Evolutionary conservation across 2,329 filamentous ascomycete genomes (phyloP), one percentile per base, ranked within the genome.

Genomic region (Aureobasidium subglaciale): DNA sequence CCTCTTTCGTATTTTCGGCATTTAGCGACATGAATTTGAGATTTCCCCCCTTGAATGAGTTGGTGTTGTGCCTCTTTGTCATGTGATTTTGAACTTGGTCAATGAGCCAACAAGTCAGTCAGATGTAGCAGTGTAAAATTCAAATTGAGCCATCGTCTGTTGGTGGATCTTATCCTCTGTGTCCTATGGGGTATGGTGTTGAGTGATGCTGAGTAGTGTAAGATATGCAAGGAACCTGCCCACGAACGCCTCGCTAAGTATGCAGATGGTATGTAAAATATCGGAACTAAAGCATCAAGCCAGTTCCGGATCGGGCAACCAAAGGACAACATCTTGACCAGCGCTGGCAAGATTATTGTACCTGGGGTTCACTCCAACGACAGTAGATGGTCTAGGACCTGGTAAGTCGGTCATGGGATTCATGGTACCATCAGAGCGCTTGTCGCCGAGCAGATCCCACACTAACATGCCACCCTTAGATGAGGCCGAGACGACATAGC

Each of bases 281-380:
- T 25, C 11, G 27, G 16, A 30, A 30, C 29, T 30, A 15, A 13
- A 16, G 16, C 2, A 24, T 40, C 60, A 62, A 13, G 57, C 59
- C 48, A 61, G 32, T 56, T 77, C 75, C 13, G 68, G 63, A 63
- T 77, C 75, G 18, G 75, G 74, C 58, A 75, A 61, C 75, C 75
- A 78, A 15, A 78, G 63, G 55, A 72, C 65, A n/a, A 77, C 62
- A 53, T 96, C 90, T 65, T 86, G 86, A 64, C 97, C 91, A 3
- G 90, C 93, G 41, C 86, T 93, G 8, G 90, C 91, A 62, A 97
- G 80, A 75, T 96, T 85, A 70, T 97, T 96, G 71, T 87, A 93
- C 48, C 91, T 81, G 24, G 91, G 93, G 67, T 96, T 97, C 69
- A 90, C 93, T 20, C 87, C 88, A 38, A 96, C 78, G 11, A 95